Evolutionary conservation across 192 early-diverging fungal species (phyloP), one percentile per base, ranked within the genome.

Genomic region (Coemansia brasiliensis): DNA sequence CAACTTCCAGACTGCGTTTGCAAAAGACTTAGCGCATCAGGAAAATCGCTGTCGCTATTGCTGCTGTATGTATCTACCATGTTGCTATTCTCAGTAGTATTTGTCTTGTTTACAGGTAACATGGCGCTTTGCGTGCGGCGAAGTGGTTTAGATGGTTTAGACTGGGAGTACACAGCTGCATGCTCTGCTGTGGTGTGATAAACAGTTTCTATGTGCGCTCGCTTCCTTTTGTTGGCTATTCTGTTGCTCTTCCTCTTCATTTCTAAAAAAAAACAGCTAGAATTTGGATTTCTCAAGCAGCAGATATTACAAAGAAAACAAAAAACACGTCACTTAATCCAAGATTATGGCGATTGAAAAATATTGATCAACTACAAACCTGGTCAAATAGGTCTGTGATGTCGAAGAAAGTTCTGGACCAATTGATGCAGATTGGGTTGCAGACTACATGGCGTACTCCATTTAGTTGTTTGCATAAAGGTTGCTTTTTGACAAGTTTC

Each of bases 31-130:
- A 44, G 41, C n/a, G 74, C 68, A 41, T 78, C 74, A 1, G 74
- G 74, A 15, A 78, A 55, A 18, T 78, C 74, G 46, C 74, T 67
- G 16, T 78, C 74, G 55, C 74, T 78, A 15, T 54, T 67, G 12
- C 52, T 16, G 27, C 48, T n/a, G 18, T 18, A 21, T 17, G 37
- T 26, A 17, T 42, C 22, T 6, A 26, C 8, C 24, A 41, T 26
- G 39, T 25, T 39, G 27, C 40, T 27, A 24, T 4, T 29, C 16
- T 22, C 18, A 4, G 10, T 25, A 2, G 10, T 50, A 10, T 15
- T 16, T 52, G 16, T 6, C 12, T 15, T 25, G 22, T 17, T n/a
- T 24, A 25, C 41, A 0, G 61, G 69, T 0, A 55, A 21, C 17
- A 17, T 52, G 4, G 51, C 69, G 40, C 69, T 72, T 27, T 65